Evolutionary conservation across 495 filamentous ascomycete genomes (phyloP).

Genomic region (Neurospora sp.): DNA sequence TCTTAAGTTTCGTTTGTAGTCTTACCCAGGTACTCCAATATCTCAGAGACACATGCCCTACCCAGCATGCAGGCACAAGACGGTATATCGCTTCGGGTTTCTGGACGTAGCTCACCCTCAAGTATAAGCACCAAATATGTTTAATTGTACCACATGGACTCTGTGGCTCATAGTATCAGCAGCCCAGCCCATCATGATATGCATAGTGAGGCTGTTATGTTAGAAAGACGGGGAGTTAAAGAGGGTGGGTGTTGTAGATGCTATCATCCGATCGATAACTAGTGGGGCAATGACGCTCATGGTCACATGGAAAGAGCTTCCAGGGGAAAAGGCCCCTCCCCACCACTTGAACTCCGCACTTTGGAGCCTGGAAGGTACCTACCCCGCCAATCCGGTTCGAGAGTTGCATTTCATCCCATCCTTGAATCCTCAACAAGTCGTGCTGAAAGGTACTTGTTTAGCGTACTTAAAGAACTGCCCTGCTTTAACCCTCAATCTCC

Average conservation of each 20-base stretch:
- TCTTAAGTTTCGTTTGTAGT: too few relatives aligned
- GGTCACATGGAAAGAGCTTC: constrained; percentile 2
- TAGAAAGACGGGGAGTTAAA: not conserved
- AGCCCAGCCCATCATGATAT: not conserved
- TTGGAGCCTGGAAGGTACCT: not conserved
- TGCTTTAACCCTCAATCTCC: not conserved
- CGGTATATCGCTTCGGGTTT: not conserved
- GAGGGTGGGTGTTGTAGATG: not conserved
- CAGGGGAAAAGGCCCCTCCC: not conserved
- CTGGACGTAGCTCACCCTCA: too few relatives aligned
- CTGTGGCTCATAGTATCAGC: not conserved
- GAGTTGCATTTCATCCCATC: not conserved
- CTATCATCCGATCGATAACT: not conserved
- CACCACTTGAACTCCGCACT: not conserved
- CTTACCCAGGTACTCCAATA: too few relatives aligned
- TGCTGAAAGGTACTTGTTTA: not conserved
- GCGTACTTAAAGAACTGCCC: not conserved
- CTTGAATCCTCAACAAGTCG: not conserved
- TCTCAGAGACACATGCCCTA: too few relatives aligned
- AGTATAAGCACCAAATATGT: too few relatives aligned
- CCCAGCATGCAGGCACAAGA: not conserved
- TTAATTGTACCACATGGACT: not conserved
- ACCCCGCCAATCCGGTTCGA: not conserved
- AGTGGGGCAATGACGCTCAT: constrained; percentile 5
- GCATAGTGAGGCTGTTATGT: not conserved